Evolutionary conservation across 805 yeast genomes (phyloP).

Genomic region (Candida glaebosa): DNA sequence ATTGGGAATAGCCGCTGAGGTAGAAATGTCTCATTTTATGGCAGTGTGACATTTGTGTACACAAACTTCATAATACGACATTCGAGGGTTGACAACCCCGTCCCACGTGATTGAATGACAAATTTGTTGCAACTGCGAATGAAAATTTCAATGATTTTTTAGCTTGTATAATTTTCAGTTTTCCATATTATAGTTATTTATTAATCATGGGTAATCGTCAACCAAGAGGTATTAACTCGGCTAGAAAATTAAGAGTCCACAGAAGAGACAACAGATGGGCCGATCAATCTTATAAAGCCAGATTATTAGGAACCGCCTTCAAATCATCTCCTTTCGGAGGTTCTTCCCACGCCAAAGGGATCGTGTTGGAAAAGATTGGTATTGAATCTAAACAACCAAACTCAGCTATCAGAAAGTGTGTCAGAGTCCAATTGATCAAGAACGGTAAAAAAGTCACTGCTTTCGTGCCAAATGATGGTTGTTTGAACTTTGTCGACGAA

Average conservation of each 20-base stretch:
- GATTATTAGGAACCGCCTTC: conserved; percentile 99
- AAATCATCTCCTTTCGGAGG: conserved; percentile 99
- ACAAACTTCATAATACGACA: too few species aligned
- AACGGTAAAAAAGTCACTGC: conserved; percentile 99
- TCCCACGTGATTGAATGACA: too few species aligned
- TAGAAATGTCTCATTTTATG: too few species aligned
- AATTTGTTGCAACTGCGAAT: too few species aligned
- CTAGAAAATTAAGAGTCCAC: conserved; percentile 99
- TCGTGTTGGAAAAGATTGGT: conserved; percentile 99
- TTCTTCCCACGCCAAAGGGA: conserved; percentile 99
- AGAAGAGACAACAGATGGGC: conserved; percentile 99
- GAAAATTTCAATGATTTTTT: too few species aligned
- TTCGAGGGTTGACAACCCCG: too few species aligned
- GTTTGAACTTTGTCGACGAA: conserved; percentile 99
- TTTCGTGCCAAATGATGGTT: conserved; percentile 99
- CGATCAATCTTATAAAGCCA: conserved; percentile 95
- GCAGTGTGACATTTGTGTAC: too few species aligned
- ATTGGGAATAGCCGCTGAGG: too few species aligned
- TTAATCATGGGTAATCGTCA: conserved; percentile 96
- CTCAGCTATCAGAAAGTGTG: conserved; percentile 99
- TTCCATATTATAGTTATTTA: too few species aligned
- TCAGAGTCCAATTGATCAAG: conserved; percentile 99
- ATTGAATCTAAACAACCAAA: conserved; percentile 99
- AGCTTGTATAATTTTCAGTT: too few species aligned
- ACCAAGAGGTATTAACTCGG: conserved; percentile 99